Evolutionary conservation across 495 filamentous ascomycete genomes (phyloP).

Genomic region (Aspergillus avenaceus): DNA sequence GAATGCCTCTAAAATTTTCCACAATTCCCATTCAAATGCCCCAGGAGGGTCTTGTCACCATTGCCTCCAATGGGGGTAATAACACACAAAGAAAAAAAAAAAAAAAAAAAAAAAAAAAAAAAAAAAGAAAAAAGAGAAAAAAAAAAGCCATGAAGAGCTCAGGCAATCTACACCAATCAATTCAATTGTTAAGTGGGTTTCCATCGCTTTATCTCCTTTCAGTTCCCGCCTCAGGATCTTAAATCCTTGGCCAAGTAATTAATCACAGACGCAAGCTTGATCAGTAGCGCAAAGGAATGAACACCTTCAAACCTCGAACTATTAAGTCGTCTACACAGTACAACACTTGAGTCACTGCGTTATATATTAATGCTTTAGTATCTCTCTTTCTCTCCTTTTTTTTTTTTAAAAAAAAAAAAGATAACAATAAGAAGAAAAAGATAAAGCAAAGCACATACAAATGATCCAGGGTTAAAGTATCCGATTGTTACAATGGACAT

Average conservation of each 20-base stretch:
- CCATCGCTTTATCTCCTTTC: conserved; percentile 1
- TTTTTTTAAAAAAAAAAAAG: no score
- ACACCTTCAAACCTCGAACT: no score
- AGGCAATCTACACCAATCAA: conserved; percentile 1
- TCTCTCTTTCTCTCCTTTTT: no score
- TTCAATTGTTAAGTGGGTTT: background rate
- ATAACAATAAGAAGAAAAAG: no score
- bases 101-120: conserved; percentile 1
- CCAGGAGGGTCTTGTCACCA: conserved; percentile 3
- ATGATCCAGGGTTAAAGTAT: no score
- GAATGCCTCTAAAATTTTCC: conserved; percentile 3
- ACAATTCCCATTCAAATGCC: background rate
- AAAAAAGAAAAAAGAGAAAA: background rate
- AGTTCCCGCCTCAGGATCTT: background rate
- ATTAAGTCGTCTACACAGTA: no score
- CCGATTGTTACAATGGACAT: no score
- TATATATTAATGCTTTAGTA: no score
- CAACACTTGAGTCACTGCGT: no score
- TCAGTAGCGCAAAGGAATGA: background rate
- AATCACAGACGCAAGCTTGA: background rate
- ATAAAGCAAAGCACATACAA: no score
- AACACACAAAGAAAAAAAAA: background rate
- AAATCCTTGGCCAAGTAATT: background rate
- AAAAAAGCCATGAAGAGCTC: background rate
- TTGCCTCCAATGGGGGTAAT: background rate